A percentile compares a stretch with the other conserved stretches of the same genome.
These are phyloP conservation scores for Tulasnella sp. DNA, from an alignment of 768 basidiomycete genomes.

Conservation along the genomic window DNA sequence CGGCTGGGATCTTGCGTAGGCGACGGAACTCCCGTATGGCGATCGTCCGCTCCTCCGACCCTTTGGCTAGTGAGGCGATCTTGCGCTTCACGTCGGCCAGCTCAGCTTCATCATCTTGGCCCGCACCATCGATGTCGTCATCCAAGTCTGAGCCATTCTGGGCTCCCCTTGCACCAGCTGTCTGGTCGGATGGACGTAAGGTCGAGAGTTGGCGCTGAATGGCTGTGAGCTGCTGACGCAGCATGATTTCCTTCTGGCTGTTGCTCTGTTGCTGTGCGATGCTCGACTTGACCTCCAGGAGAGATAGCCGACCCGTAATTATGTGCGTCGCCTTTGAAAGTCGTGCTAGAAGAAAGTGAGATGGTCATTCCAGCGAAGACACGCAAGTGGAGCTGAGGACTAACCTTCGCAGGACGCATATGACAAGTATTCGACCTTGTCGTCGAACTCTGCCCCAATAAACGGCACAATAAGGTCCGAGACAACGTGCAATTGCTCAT, in stretches of 20 bases:
- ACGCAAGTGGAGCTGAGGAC: neutral
- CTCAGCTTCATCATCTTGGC: slow-evolving; percentile 70
- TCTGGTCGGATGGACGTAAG: slow-evolving; percentile 40
- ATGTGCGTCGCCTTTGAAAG: slow-evolving; percentile 64
- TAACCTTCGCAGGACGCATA: slow-evolving; percentile 35
- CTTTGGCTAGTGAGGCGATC: slow-evolving; percentile 68
- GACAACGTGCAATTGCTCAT: slow-evolving; percentile 40
- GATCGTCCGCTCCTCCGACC: slow-evolving; percentile 77
- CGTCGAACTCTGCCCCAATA: slow-evolving; percentile 62
- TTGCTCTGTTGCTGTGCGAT: slow-evolving; percentile 82
- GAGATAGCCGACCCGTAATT: slow-evolving; percentile 70
- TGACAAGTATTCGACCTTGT: slow-evolving; percentile 57
- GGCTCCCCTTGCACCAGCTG: neutral
- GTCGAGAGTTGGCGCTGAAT: slow-evolving; percentile 71
- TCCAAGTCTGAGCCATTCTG: slow-evolving; percentile 50
- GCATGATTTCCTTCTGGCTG: slow-evolving; percentile 83
- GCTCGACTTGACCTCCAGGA: slow-evolving; percentile 73
- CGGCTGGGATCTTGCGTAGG: slow-evolving; percentile 80
- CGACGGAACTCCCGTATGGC: slow-evolving; percentile 79
- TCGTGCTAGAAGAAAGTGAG: slow-evolving; percentile 41
- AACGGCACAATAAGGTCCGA: slow-evolving; percentile 65
- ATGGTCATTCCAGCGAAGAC: slow-evolving; percentile 43
- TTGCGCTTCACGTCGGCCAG: slow-evolving; percentile 65
- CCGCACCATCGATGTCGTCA: slow-evolving; percentile 48
- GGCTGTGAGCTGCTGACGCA: slow-evolving; percentile 76